Evolutionary conservation across 208 protist genomes (phyloP), one percentile per base, ranked within the genome.

Genomic region (Trypanosomatidae sp.): DNA sequence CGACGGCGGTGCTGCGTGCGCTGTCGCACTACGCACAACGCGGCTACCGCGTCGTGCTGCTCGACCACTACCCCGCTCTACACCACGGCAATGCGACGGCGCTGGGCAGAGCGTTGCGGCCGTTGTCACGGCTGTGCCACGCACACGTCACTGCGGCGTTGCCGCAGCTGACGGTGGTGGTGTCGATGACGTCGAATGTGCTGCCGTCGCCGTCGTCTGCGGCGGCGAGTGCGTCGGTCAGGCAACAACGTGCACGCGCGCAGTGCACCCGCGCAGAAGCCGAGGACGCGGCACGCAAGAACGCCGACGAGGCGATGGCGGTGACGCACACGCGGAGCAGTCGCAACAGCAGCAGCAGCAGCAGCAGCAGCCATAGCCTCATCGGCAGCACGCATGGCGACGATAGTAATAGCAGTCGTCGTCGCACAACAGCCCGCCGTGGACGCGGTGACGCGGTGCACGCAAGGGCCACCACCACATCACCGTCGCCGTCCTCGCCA

Each of bases 121-220:
- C 69, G 1, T 45, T 93, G 3, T 63, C 57, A 15, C 55, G 53
- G 18, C 49, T 82, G 23, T 70, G 61, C 27, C 35, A 62, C 13
- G 33, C 61, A 20, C 39, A 65, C 19, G 72, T 61, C 46, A 28
- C 8, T 20, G 18, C 16, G 0, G 16, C 54, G 30, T 43, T 24
- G 19, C 33, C 48, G 57, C 13, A 63, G 66, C 4, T 53, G 83
- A 74, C 77, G 2, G 83, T 88, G 11, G 33, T 88, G 26, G 22
- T 92, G n/a, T 88, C 84, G 2, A 60, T 64, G 18, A 72, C 81
- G 60, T 92, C 83, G 0, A 67, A 72, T 53, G 66, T 86, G 5
- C 81, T 62, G 19, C 66, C 78, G 4, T 26, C 42, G 8, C 46
- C 49, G 25, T 38, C 47, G 28, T 54, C 61, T 23, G 65, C 65